Evolutionary conservation across 2,329 filamentous ascomycete genomes (phyloP).

Genomic region (Penicillium sp.): DNA sequence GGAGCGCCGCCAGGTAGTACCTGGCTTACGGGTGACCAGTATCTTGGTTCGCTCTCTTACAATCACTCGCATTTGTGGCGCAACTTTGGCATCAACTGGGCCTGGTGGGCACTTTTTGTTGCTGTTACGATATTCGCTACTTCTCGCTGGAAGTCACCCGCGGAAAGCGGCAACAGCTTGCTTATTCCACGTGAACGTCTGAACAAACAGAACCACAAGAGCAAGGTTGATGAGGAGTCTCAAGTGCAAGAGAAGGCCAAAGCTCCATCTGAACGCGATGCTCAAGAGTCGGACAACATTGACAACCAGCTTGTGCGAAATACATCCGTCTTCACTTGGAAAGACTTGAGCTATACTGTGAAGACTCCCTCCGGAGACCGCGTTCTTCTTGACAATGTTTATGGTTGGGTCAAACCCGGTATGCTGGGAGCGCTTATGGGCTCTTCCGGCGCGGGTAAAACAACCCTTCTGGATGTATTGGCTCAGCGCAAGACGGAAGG

Average conservation of each 20-base stretch:
- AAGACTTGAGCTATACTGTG: slow-evolving; percentile 9
- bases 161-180: slow-evolving; percentile 50
- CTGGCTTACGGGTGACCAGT: slow-evolving; percentile 53
- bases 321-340: slow-evolving; percentile 13
- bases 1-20: slow-evolving; percentile 49
- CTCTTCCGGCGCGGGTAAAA: slow-evolving; percentile 11
- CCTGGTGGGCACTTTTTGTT: slow-evolving; percentile 57
- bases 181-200: slow-evolving; percentile 55
- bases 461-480: slow-evolving; percentile 10
- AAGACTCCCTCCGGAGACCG: slow-evolving; percentile 10
- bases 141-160: slow-evolving; percentile 50
- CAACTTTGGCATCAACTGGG: slow-evolving; percentile 59
- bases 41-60: slow-evolving; percentile 53
- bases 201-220: background rate
- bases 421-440: slow-evolving; percentile 13
- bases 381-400: slow-evolving; percentile 9
- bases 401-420: slow-evolving; percentile 12
- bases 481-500: slow-evolving; percentile 12
- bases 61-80: slow-evolving; percentile 51
- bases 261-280: slow-evolving; percentile 16
- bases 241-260: slow-evolving; percentile 26
- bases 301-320: slow-evolving; percentile 10
- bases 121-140: slow-evolving; percentile 55
- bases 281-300: slow-evolving; percentile 11
- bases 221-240: slow-evolving; percentile 47